Evolutionary conservation across 495 filamentous ascomycete genomes (phyloP), one percentile per base, ranked within the genome.

Genomic region (Entonaema liquescens): DNA sequence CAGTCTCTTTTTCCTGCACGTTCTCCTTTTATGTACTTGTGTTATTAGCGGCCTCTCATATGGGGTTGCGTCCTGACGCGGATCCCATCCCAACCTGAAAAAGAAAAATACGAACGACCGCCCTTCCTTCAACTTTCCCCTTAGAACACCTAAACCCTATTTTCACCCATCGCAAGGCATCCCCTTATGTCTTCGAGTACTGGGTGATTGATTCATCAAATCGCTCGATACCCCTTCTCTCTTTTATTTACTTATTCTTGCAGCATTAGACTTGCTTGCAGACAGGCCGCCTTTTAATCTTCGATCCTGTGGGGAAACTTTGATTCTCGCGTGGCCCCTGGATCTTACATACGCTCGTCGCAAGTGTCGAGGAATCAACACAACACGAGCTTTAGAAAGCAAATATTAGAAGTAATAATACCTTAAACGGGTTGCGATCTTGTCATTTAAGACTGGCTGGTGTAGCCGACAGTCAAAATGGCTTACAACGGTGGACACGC

Each of bases 401-500:
- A 59, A 47, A 23, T 11, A 33, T 7, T 2, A 57, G 25, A 40
- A 44, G 50, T 57, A 38, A 66, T 25, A 57, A 60, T 38, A 55
- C 38, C 40, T 13, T 38, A 56, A 47, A 19, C 57, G 26, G 36
- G 0, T 56, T 62, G 52, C 8, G 29, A 53, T 40, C 64, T 28
- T 54, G 49, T 53, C 29, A 28, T 56, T 60, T 38, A 17, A 53
- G 29, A 62, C 61, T 49, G 67, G 65, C 54, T 72, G 61, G 63
- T 59, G 40, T 58, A 74, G 70, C 68, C 67, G 63, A 64, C 56
- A 68, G 72, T 75, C 62, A 79, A 59, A 67, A 85, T 85, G 83
- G 83, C 83, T 47, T 84, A 83, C 75, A 82, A 81, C 72, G 78
- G 80, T 71, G 77, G 70, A 36, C 68, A 74, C 31, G 81, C 79